Evolutionary conservation across 2,329 filamentous ascomycete genomes (phyloP).

Genomic region (Aspergillus thermomutatus): DNA sequence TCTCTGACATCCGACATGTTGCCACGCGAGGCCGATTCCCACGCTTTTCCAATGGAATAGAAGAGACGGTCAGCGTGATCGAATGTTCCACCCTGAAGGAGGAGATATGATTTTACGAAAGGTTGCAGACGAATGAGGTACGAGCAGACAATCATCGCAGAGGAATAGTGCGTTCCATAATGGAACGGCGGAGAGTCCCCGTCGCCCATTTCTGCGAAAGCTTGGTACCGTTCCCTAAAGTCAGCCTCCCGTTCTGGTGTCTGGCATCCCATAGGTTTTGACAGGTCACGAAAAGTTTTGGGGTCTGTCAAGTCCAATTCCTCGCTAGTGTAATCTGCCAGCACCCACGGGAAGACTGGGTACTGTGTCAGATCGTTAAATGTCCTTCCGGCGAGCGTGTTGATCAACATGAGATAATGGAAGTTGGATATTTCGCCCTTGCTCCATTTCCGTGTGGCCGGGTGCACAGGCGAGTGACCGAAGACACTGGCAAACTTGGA

Average conservation of each 20-base stretch:
- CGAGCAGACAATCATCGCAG: conserved; percentile 96
- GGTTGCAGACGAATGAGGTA: conserved; percentile 93
- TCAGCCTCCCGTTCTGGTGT: conserved; percentile 70
- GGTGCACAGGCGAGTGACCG: conserved; percentile 75
- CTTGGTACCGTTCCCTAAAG: conserved; percentile 79
- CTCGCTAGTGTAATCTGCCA: conserved; percentile 93
- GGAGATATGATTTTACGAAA: conserved; percentile 91
- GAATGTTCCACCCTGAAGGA: conserved; percentile 92
- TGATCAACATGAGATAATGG: conserved; percentile 97
- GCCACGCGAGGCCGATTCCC: conserved; percentile 82
- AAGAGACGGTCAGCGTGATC: conserved; percentile 95
- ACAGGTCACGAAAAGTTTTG: conserved; percentile 81
- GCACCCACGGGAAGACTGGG: conserved; percentile 94
- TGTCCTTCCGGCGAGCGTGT: conserved; percentile 92
- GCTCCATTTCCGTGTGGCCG: conserved; percentile 84
- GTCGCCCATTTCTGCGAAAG: conserved; percentile 87
- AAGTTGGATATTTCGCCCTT: conserved; percentile 97
- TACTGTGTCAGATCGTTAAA: conserved; percentile 99
- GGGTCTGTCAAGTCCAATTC: conserved; percentile 85
- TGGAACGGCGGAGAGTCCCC: conserved; percentile 75
- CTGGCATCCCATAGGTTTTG: conserved; percentile 95
- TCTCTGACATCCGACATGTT: conserved; percentile 95
- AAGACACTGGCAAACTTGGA: conserved; percentile 92
- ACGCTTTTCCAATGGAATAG: conserved; percentile 86
- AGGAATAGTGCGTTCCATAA: conserved; percentile 98